Percentiles rank a stretch among this genome's conserved stretches.
Conservation (phyloP, 495 filamentous ascomycete species). For the Echria macrotheca region DNA sequence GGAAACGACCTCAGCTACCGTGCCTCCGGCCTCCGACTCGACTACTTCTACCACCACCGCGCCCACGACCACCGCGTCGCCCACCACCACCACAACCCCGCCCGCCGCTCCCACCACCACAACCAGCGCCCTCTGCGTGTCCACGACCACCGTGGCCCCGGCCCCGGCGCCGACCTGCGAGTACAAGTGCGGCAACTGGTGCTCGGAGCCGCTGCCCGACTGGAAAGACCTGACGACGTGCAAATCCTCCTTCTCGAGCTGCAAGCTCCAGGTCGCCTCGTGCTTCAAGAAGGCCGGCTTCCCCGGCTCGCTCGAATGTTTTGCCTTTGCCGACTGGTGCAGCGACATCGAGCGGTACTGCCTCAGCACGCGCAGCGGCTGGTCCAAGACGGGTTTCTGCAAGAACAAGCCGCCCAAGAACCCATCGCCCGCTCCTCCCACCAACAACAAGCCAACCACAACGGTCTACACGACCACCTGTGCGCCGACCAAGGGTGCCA, state of each 20-base stretch:
- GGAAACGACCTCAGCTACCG: conserved; percentile 12
- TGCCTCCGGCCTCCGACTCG: conserved; percentile 14
- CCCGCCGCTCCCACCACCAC: conserved; percentile 23
- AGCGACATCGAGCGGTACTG: conserved; percentile 34
- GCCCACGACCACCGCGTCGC: conserved; percentile 20
- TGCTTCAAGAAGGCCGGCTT: conserved; percentile 46
- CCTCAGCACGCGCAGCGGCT: conserved; percentile 12
- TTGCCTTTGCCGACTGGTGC: conserved; percentile 42
- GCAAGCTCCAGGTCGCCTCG: conserved; percentile 38
- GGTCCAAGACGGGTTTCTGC: conserved; percentile 31
- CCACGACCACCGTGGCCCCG: conserved; percentile 35
- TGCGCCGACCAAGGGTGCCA: conserved; percentile 8
- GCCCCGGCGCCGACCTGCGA: conserved; percentile 46
- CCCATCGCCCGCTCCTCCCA: no score
- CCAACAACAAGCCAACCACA: no score
- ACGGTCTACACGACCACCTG: conserved; percentile 29
- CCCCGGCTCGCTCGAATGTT: conserved; percentile 41
- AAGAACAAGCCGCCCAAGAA: conserved; percentile 32
- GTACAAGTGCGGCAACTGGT: conserved; percentile 48
- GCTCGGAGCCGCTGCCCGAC: conserved; percentile 40
- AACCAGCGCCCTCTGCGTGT: conserved; percentile 34
- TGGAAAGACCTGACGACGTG: conserved; percentile 36
- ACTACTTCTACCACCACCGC: conserved; percentile 23
- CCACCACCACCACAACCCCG: conserved; percentile 17
- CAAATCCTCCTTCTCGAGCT: conserved; percentile 30